Evolutionary conservation across 805 yeast genomes (phyloP).

Genomic region (Alloascoidea hylecoeti): DNA sequence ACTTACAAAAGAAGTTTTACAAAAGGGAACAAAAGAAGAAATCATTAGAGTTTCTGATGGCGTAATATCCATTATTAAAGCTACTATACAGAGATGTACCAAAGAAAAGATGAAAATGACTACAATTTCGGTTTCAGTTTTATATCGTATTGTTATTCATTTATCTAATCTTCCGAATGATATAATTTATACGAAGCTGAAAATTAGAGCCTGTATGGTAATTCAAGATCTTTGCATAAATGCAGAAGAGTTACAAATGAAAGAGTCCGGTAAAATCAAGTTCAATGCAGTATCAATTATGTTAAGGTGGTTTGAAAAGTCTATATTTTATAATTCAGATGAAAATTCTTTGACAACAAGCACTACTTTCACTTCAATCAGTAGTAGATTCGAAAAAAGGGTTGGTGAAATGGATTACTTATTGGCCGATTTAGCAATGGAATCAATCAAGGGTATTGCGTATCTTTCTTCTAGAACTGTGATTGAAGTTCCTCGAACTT

Average conservation of each 20-base stretch:
- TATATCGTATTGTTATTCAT: slow-evolving; percentile 5
- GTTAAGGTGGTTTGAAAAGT: not conserved
- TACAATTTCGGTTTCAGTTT: slow-evolving; percentile 1
- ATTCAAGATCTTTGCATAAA: no score
- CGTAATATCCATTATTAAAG: slow-evolving; percentile 33
- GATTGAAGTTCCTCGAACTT: not conserved
- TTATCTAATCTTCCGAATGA: slow-evolving; percentile 6
- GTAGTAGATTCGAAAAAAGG: not conserved
- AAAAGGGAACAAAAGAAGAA: slow-evolving; percentile 11
- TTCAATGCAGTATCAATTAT: no score
- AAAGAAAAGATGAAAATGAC: slow-evolving; percentile 14
- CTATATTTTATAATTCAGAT: not conserved
- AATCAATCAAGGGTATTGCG: slow-evolving; percentile 8
- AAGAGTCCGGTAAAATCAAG: no score
- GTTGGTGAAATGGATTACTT: slow-evolving; percentile 8
- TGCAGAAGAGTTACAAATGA: no score
- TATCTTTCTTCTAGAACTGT: not conserved
- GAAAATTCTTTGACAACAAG: no score
- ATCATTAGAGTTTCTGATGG: slow-evolving; percentile 16
- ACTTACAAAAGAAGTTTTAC: slow-evolving; percentile 19
- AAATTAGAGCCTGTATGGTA: no score
- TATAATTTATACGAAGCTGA: slow-evolving; percentile 2
- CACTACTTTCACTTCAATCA: slow-evolving; percentile 6
- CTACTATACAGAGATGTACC: slow-evolving; percentile 26
- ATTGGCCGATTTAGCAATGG: slow-evolving; percentile 9